Evolutionary conservation across 441 rosid species (phyloP).

Genomic region (Geranium incanum): DNA sequence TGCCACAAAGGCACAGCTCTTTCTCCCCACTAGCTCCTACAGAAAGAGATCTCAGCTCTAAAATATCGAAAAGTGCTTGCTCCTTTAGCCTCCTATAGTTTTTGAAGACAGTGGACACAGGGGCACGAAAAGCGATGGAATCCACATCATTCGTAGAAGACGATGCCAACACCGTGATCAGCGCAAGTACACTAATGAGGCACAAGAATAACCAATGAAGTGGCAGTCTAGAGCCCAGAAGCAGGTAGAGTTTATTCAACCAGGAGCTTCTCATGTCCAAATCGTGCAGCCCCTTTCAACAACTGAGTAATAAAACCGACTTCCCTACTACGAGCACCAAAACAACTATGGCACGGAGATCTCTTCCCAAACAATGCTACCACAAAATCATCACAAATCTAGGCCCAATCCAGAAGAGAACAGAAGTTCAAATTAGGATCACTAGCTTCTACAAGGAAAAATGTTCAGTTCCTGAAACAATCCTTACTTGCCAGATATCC

Average conservation of each 20-base stretch:
- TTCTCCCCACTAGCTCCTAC: conserved; percentile 34
- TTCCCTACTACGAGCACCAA: conserved; percentile 14
- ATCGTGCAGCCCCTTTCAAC: conserved; percentile 11
- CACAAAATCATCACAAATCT: conserved; percentile 16
- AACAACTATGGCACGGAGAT: conserved; percentile 12
- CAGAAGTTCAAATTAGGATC: neutral
- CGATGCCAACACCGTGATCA: conserved; percentile 64
- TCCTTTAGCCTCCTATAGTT: conserved; percentile 85
- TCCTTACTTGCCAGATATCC: conserved; percentile 5
- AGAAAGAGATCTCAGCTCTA: conserved; percentile 60
- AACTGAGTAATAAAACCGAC: neutral
- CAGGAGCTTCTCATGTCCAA: conserved; percentile 90
- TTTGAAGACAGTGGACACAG: conserved; percentile 49
- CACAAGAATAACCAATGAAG: conserved; percentile 58
- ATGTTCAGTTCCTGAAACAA: conserved; percentile 1
- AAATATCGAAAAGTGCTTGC: conserved; percentile 75
- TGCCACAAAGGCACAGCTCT: conserved; percentile 70
- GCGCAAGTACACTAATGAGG: conserved; percentile 52
- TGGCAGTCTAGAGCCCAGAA: conserved; percentile 64
- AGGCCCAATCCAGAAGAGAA: neutral
- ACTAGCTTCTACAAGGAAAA: neutral
- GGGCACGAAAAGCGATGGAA: conserved; percentile 32
- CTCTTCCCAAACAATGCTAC: conserved; percentile 6
- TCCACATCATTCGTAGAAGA: conserved; percentile 51
- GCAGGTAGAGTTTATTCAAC: conserved; percentile 44